These are phyloP conservation scores for Jatropha podagrica DNA, from an alignment of 441 rosid species.

Conservation along the genomic window DNA sequence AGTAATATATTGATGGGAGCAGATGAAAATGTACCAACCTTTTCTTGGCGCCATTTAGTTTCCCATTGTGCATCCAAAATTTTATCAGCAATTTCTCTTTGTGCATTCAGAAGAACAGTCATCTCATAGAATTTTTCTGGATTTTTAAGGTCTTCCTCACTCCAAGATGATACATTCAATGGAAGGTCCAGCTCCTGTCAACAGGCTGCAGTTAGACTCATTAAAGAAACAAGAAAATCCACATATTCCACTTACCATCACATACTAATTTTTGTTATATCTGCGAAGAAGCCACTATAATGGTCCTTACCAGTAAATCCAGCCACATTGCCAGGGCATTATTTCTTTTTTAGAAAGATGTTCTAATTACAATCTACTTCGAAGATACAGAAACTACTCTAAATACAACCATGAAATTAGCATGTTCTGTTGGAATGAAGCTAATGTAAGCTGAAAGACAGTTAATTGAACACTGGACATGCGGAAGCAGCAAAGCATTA, in stretches of 20 bases:
- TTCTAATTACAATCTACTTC: too few relatives aligned
- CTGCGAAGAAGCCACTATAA: too few relatives aligned
- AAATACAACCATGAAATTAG: too few relatives aligned
- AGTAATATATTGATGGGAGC: background rate
- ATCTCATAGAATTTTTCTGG: conserved; percentile 79
- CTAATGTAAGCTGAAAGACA: too few relatives aligned
- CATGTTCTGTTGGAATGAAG: too few relatives aligned
- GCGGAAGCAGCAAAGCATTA: too few relatives aligned
- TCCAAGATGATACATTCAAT: conserved; percentile 75
- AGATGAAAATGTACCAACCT: conserved; percentile 42
- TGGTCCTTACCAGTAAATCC: too few relatives aligned
- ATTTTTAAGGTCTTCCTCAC: conserved; percentile 78
- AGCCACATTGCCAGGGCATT: too few relatives aligned
- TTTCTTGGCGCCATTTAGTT: conserved; percentile 84
- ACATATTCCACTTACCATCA: background rate
- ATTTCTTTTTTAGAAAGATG: too few relatives aligned
- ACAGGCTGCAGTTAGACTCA: conserved; percentile 27
- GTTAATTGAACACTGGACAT: too few relatives aligned
- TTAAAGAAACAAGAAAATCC: conserved; percentile 8
- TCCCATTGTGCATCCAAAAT: conserved; percentile 89
- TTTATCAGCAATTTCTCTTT: conserved; percentile 83
- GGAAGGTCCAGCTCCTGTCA: conserved; percentile 82
- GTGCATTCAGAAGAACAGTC: conserved; percentile 89
- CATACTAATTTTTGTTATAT: too few relatives aligned
- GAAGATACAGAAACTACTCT: too few relatives aligned